Base-by-base conservation (phyloP, 2,329 filamentous ascomycete genomes). In the Mycocentrospora acerina region DNA sequence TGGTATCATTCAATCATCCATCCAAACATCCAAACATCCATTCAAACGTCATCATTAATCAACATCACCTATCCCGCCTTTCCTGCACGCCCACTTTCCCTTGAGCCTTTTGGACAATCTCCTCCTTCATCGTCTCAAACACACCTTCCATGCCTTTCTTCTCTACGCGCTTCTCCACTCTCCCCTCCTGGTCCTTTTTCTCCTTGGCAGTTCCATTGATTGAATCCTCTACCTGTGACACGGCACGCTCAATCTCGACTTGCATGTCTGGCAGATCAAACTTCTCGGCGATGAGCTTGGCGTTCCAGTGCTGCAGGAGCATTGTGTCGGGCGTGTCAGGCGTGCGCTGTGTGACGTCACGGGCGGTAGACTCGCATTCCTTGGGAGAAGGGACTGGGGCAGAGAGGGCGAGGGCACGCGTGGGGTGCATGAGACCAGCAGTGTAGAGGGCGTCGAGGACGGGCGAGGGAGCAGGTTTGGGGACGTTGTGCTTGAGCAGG, bases 361-460 rank as follows among this genome's bases (percentile, higher is more conserved):
- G 35, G 60, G 73, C 62, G 2, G 66, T 58, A 3, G 55, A 40
- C 2, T 67, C 66, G 3, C 75, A 63, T 16, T 64, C 44, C 26
- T 68, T 54, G 9, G 65, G 63, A 5, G 64, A 65, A 2, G 71
- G 70, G 1, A 42, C 42, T 2, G 62, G 60, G 2, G 69, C 67
- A 4, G 64, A 62, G 27, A 71, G 65, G 2, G 69, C 68, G 12
- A 66, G 54, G 22, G 66, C 37, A 26, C 70, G 65, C 2, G 68
- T 67, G 1, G 69, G 66, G 36, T 75, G 68, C 44, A 72, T 67
- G 16, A 76, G 63, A 17, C 72, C 73, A 12, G 70, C 68, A 1
- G 77, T 70, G 64, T 97, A 98, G 34, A 94, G 74, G 34, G 81
- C 71, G 62, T 95, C 86, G 31, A 98, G 76, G 6, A 79, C 72